These are phyloP conservation scores for Trichophyton mentagrophytes DNA, from an alignment of 2,329 filamentous ascomycete species.

Conservation along the genomic window DNA sequence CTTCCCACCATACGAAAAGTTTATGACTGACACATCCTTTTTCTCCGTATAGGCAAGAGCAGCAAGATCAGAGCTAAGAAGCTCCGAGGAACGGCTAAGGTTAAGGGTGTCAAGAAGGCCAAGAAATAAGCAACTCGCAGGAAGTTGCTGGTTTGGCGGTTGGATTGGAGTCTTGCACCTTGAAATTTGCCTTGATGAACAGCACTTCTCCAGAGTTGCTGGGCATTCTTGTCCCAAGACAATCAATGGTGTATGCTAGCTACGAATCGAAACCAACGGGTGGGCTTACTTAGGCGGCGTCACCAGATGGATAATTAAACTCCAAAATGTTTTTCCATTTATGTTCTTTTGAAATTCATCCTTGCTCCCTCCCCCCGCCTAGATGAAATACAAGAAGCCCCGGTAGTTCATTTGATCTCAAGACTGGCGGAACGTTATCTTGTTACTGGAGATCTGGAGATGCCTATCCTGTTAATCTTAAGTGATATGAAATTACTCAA, in stretches of 20 bases:
- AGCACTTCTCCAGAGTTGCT: conserved; percentile 10
- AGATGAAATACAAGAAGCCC: not conserved
- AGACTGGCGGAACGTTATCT: not conserved
- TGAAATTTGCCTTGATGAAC: conserved; percentile 10
- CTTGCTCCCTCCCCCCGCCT: not conserved
- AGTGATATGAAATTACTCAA: not conserved
- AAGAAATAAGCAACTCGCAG: conserved; percentile 36
- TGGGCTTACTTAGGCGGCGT: conserved; percentile 4
- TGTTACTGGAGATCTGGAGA: not conserved
- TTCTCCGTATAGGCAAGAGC: conserved; percentile 72
- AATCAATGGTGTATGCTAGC: conserved; percentile 15
- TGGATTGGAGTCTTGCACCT: conserved; percentile 11
- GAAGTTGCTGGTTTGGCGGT: conserved; percentile 7
- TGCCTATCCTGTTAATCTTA: too few species aligned
- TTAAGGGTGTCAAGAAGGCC: conserved; percentile 94
- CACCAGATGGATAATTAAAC: conserved; percentile 4
- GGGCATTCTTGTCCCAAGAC: conserved; percentile 9
- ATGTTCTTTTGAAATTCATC: not conserved
- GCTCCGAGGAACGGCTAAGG: conserved; percentile 93
- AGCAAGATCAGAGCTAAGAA: conserved; percentile 99
- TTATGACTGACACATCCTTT: not conserved
- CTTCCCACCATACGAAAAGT: not conserved
- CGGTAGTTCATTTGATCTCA: not conserved
- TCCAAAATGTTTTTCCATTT: conserved; percentile 2
- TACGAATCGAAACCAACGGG: conserved; percentile 11